phyloP scores from a whole-genome alignment of 169 alveolate species.

The Babesia bovis region DNA sequence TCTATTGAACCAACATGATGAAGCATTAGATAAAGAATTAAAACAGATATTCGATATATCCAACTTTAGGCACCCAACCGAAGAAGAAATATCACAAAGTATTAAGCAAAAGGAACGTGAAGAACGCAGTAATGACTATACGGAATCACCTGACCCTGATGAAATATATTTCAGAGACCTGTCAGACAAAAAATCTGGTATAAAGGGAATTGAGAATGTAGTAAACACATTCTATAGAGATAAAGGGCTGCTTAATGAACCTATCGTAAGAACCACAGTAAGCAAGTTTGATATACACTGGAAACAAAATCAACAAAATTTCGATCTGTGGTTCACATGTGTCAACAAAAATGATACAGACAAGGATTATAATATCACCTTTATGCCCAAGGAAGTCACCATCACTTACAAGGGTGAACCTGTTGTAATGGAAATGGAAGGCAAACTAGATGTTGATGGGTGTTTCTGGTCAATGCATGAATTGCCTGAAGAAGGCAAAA shows the following conservation, averaged over 20 bases:
- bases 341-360: slow-evolving; percentile 4
- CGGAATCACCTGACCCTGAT: slow-evolving; percentile 7
- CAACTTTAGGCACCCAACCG: slow-evolving; percentile 26
- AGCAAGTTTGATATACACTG: slow-evolving; percentile 31
- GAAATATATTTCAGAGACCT: slow-evolving; percentile 1
- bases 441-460: slow-evolving; percentile 63
- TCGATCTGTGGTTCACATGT: slow-evolving; percentile 57
- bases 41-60: slow-evolving; percentile 47
- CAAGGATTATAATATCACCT: slow-evolving; percentile 39
- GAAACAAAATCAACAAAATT: slow-evolving; percentile 28
- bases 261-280: slow-evolving; percentile 13
- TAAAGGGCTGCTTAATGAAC: slow-evolving; percentile 55
- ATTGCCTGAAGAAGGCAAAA: slow-evolving; percentile 19
- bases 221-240: slow-evolving; percentile 27
- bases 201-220: slow-evolving; percentile 29
- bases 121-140: background rate
- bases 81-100: slow-evolving; percentile 15
- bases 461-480: slow-evolving; percentile 63
- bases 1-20: slow-evolving; percentile 26
- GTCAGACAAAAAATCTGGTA: slow-evolving; percentile 1
- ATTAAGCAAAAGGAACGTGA: background rate
- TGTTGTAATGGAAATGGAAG: slow-evolving; percentile 17
- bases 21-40: slow-evolving; percentile 26
- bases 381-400: slow-evolving; percentile 53
- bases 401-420: slow-evolving; percentile 39